These are phyloP conservation scores for Labyrinthula sp. DNA, from an alignment of 352 stramenopile genomes.

Conservation along the genomic window DNA sequence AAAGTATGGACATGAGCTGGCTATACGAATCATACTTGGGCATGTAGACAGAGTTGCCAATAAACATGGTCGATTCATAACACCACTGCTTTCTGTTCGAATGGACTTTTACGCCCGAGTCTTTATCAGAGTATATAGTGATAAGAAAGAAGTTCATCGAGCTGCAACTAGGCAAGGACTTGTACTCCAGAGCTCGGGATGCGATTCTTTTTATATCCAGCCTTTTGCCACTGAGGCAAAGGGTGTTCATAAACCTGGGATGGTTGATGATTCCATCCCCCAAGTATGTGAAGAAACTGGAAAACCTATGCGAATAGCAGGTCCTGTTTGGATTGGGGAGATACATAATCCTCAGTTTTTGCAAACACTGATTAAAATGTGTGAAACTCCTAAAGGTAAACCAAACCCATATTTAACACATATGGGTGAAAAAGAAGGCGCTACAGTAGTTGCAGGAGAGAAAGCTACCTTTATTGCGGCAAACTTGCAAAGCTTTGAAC, in stretches of 20 bases:
- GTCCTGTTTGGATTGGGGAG: constrained; percentile 85
- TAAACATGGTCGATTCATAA: constrained; percentile 81
- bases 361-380: constrained; percentile 33
- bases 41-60: constrained; percentile 76
- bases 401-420: constrained; percentile 29
- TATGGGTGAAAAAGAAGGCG: constrained; percentile 12
- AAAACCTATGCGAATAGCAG: constrained; percentile 54
- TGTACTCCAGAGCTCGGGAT: constrained; percentile 73
- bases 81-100: constrained; percentile 83
- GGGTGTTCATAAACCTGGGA: constrained; percentile 8
- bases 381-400: constrained; percentile 37
- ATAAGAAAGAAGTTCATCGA: constrained; percentile 75
- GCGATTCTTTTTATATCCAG: constrained; percentile 88
- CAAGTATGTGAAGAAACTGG: constrained; percentile 43
- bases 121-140: constrained; percentile 94
- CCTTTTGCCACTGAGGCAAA: constrained; percentile 41
- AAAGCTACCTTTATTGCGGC: constrained; percentile 5
- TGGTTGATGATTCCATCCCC: constrained; percentile 30
- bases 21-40: constrained; percentile 72
- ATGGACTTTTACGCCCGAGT: constrained; percentile 99
- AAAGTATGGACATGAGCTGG: constrained; percentile 63
- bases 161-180: constrained; percentile 45
- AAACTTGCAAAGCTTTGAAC: constrained; percentile 4
- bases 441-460: constrained; percentile 2
- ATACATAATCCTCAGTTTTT: constrained; percentile 77